phyloP scores from a whole-genome alignment of 108 stramenopile species.

The Pseudonitzschia multistriata region DNA sequence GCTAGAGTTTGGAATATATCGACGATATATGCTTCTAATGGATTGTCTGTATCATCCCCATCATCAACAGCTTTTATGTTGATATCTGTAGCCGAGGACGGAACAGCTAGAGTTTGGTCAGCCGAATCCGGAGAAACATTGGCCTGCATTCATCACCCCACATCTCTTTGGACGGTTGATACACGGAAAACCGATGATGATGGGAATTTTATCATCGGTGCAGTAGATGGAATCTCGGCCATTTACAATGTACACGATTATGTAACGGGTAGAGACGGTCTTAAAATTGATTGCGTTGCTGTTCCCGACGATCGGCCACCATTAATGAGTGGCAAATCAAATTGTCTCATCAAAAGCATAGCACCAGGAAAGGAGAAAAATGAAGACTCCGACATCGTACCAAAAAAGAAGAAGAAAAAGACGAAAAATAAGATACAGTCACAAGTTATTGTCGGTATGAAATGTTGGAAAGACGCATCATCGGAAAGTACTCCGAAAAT shows the following conservation, averaged over 20 bases:
- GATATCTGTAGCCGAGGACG: conserved; percentile 69
- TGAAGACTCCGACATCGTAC: neutral
- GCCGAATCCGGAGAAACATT: conserved; percentile 34
- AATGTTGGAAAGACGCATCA: conserved; percentile 34
- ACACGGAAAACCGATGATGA: conserved; percentile 17
- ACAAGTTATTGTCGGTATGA: conserved; percentile 61
- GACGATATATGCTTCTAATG: conserved; percentile 23
- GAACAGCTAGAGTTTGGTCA: conserved; percentile 65
- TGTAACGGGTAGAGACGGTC: neutral
- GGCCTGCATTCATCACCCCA: conserved; percentile 26
- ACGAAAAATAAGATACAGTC: conserved; percentile 32
- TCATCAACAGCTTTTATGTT: neutral
- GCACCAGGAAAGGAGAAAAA: neutral
- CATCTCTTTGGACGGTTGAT: conserved; percentile 55
- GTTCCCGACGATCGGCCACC: conserved; percentile 35
- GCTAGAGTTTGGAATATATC: conserved; percentile 71
- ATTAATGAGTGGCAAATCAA: neutral
- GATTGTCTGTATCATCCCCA: neutral
- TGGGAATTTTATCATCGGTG: conserved; percentile 48
- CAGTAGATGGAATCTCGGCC: conserved; percentile 59
- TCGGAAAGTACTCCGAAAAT: conserved; percentile 17
- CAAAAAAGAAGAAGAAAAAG: conserved; percentile 37
- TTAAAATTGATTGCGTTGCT: neutral
- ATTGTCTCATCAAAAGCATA: neutral
- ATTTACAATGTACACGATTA: conserved; percentile 21